phyloP scores from a whole-genome alignment of 23 red algal genomes.

The Porphyridium purpureum region DNA sequence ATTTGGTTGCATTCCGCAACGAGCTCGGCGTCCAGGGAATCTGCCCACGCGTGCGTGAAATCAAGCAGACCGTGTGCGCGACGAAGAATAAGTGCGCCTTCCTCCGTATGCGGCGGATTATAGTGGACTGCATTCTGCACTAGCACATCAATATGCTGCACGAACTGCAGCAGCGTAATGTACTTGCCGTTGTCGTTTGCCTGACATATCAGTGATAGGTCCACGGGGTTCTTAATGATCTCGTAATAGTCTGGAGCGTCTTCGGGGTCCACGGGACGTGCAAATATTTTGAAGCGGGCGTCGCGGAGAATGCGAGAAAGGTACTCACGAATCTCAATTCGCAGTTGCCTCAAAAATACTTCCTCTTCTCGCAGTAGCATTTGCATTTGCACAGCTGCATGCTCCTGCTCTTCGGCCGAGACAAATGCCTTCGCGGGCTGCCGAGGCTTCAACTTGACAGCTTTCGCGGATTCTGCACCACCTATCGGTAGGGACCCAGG shows the following conservation, averaged over 20 bases:
- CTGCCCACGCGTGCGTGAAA: slow-evolving; percentile 75
- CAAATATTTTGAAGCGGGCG: no score
- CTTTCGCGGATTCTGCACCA: no score
- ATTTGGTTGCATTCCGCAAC: slow-evolving; percentile 54
- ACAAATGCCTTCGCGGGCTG: no score
- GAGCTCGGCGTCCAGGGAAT: slow-evolving; percentile 34
- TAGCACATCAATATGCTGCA: slow-evolving; percentile 58
- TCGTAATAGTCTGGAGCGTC: slow-evolving; percentile 87
- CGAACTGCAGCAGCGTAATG: slow-evolving; percentile 49
- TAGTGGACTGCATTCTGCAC: slow-evolving; percentile 65
- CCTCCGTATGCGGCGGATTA: slow-evolving; percentile 60
- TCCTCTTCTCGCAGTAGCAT: no score
- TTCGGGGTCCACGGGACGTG: slow-evolving; percentile 38
- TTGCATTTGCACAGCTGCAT: no score
- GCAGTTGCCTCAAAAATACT: no score
- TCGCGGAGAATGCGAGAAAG: no score
- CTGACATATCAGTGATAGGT: slow-evolving; percentile 47
- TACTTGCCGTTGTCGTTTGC: slow-evolving; percentile 45
- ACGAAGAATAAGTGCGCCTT: slow-evolving; percentile 41
- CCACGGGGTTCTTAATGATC: slow-evolving; percentile 78
- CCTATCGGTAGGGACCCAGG: no score
- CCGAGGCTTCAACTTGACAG: no score
- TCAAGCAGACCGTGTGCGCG: slow-evolving; percentile 62
- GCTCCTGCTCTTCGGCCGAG: no score
- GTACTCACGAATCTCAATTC: no score